A percentile compares a stretch with the other conserved stretches of the same genome.
phyloP scores from a whole-genome alignment of 257 asterid species.

The Solanum tarapatanum region DNA sequence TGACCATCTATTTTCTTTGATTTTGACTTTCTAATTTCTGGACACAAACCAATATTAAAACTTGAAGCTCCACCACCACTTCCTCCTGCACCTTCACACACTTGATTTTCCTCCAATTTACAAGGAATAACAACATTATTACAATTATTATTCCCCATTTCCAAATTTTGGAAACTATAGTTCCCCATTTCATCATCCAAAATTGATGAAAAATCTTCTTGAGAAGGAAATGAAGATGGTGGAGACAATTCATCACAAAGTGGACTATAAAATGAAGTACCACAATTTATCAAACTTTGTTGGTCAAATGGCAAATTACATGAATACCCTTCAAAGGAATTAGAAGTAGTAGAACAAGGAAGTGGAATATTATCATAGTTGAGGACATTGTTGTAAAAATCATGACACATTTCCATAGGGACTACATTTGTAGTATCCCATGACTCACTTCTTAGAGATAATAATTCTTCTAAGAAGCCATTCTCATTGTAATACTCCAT shows the following conservation, averaged over 20 bases:
- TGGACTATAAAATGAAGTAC: constrained; percentile 12
- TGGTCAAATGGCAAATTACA: constrained; percentile 15
- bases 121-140: background rate
- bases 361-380: background rate
- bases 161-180: constrained; percentile 9
- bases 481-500: constrained; percentile 43
- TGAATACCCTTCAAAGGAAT: constrained; percentile 13
- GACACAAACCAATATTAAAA: constrained; percentile 23
- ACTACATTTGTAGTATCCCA: background rate
- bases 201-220: constrained; percentile 10
- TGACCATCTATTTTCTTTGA: constrained; percentile 39
- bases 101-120: constrained; percentile 19
- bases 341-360: background rate
- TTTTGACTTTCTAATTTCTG: constrained; percentile 15
- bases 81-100: background rate
- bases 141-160: background rate
- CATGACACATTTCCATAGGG: constrained; percentile 10
- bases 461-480: constrained; percentile 38
- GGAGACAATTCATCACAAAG: constrained; percentile 32
- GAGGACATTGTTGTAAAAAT: constrained; percentile 16
- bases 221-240: constrained; percentile 14
- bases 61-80: background rate
- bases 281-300: background rate
- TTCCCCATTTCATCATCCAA: constrained; percentile 19
- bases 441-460: constrained; percentile 23